Base-by-base conservation (phyloP, 257 asterid species). In the Solanum arcanum region DNA sequence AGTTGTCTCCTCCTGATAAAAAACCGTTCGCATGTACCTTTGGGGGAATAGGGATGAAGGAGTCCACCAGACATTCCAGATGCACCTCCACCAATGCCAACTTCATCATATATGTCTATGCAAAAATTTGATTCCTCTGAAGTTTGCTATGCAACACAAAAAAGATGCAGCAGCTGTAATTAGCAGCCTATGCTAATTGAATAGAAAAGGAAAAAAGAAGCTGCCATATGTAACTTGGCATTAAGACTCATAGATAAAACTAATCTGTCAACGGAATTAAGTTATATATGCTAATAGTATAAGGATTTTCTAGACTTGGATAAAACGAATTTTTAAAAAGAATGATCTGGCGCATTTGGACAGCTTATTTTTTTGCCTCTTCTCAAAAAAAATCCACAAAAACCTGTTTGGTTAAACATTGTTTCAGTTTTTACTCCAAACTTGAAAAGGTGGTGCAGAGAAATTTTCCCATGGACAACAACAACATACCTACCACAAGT, bases 21-120 rank as follows among this genome's bases (percentile, higher is more conserved):
- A 80, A 80, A 47, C 44, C 70, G 29, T 83, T 46, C 62, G 78
- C n/a, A 69, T 12, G 84, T 64, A 96, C 98, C 98, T 94, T 96
- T 97, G 15, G 99, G 99, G 49, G 99, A 94, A 88, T 97, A 97
- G 6, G 99, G 99, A 90, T 97, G 98, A 86, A 97, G 94, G 85
- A 97, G 99, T 47, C 99, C 99, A 60, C 98, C 99, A 90, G 99
- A 96, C 87, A 97, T 94, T 83, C 99, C 99, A 83, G 99, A 97
- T 41, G 99, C 99, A 87, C 99, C 99, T 82, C 99, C 99, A 49
- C 99, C 99, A 66, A 96, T 86, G 37, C 98, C 99, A 86, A 90
- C 93, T 90, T 95, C 99, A 91, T 97, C 98, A 87, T 94, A 97
- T 73, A 97, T 86, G 90, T 97, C 98, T 87, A 97, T 92, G 89